Percentiles rank a stretch among this genome's conserved stretches.
phyloP scores from a whole-genome alignment of 2,329 filamentous ascomycete genomes.

The Coniochaeta sp. region DNA sequence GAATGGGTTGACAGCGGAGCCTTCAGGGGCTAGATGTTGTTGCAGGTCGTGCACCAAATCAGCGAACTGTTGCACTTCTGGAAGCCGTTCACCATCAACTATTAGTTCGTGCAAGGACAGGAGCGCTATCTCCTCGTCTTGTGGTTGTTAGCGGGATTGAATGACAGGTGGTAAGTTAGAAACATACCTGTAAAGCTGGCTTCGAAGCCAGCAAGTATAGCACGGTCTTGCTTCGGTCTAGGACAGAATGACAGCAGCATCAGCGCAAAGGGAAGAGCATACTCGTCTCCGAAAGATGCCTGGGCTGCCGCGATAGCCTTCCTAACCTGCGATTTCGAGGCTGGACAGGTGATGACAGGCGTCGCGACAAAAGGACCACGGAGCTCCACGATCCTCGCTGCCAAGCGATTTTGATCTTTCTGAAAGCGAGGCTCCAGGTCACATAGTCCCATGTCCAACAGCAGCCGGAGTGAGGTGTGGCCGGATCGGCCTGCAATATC shows the following conservation, averaged over 20 bases:
- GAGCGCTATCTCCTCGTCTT: not conserved
- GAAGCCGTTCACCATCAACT: not conserved
- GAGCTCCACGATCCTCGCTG: not conserved
- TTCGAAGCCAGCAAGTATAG: not conserved
- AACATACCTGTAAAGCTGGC: slow-evolving; percentile 1
- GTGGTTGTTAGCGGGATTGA: not conserved
- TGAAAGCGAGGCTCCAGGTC: not conserved
- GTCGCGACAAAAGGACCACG: not conserved
- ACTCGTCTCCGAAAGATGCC: not conserved
- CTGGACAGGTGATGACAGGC: not conserved
- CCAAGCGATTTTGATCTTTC: not conserved
- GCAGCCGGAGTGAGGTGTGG: not conserved
- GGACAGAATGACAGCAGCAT: slow-evolving; percentile 1
- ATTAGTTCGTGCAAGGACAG: not conserved
- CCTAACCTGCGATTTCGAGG: not conserved
- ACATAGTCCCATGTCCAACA: not conserved
- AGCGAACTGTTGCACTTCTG: slow-evolving; percentile 2
- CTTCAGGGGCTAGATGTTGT: not conserved
- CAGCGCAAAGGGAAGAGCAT: not conserved
- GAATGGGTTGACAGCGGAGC: not conserved
- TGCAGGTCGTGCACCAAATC: not conserved
- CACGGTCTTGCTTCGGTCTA: not conserved
- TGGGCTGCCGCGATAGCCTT: not conserved
- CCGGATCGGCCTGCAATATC: not conserved
- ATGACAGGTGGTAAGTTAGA: not conserved